phyloP scores from a whole-genome alignment of 2,329 filamentous ascomycete genomes.

The Exophiala alcalophila region DNA sequence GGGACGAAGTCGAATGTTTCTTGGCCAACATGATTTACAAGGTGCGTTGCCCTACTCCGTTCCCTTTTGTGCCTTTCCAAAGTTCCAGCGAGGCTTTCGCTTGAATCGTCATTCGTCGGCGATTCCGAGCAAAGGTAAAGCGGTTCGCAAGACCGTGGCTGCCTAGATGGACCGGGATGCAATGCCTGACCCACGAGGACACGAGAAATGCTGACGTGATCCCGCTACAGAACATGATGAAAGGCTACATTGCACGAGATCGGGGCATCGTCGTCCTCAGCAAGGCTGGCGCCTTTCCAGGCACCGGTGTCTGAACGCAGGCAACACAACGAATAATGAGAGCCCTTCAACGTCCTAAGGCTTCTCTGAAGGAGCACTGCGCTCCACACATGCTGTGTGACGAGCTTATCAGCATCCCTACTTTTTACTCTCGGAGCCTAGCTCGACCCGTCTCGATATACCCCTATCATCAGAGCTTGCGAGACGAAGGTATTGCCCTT shows the following conservation, averaged over 20 bases:
- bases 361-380: too few species aligned
- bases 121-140: neutral
- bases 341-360: too few species aligned
- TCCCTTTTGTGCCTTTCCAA: neutral
- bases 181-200: constrained; percentile 8
- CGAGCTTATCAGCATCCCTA: too few species aligned
- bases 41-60: constrained; percentile 52
- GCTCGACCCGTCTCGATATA: too few species aligned
- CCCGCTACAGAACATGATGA: constrained; percentile 76
- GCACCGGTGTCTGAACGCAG: constrained; percentile 64
- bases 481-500: too few species aligned
- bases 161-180: constrained; percentile 17
- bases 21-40: constrained; percentile 98
- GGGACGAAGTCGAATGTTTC: constrained; percentile 92
- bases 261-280: constrained; percentile 87
- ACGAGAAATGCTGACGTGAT: constrained; percentile 12
- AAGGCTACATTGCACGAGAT: constrained; percentile 94
- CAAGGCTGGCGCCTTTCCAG: constrained; percentile 85
- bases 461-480: too few species aligned
- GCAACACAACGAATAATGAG: too few species aligned
- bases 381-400: too few species aligned
- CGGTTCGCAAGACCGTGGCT: constrained; percentile 2
- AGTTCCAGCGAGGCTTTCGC: neutral
- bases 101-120: neutral
- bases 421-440: too few species aligned